Percentiles rank a stretch among this genome's conserved stretches.
phyloP scores from a whole-genome alignment of 2,329 filamentous ascomycete species.

The Thelonectria rubi region DNA sequence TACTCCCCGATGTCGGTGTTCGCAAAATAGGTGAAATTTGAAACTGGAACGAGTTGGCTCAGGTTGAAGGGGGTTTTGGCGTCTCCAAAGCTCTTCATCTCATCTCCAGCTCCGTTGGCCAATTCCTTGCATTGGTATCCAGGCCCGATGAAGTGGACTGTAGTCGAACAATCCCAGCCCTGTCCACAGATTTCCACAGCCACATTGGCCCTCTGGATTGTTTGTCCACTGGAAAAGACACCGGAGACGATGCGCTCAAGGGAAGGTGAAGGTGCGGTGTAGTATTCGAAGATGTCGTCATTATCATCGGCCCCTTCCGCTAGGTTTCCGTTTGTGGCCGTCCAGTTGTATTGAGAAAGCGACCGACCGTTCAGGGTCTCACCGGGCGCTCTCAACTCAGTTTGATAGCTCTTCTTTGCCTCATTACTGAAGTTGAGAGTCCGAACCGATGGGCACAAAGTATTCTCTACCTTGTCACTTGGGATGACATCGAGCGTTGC shows the following conservation, averaged over 20 bases:
- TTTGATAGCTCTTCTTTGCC: conserved; percentile 19
- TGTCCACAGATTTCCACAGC: conserved; percentile 3
- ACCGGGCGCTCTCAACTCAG: background rate
- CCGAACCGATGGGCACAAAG: conserved; percentile 1
- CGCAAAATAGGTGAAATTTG: conserved; percentile 5
- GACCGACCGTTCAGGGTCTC: background rate
- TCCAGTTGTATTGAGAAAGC: background rate
- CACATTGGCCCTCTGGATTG: background rate
- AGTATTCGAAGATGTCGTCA: conserved; percentile 3
- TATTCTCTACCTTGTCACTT: background rate
- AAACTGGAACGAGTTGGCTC: background rate
- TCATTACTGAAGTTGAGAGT: conserved; percentile 18
- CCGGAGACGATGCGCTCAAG: background rate
- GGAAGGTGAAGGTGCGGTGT: background rate
- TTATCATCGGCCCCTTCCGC: background rate
- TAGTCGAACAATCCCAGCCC: conserved; percentile 11
- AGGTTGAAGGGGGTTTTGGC: background rate
- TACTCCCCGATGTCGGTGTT: conserved; percentile 1
- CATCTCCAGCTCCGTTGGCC: background rate
- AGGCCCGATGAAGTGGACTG: conserved; percentile 1
- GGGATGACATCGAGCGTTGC: conserved; percentile 18
- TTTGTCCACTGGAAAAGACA: background rate
- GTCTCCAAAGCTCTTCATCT: background rate
- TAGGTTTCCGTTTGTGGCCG: background rate
- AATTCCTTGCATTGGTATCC: conserved; percentile 12